A percentile compares a stretch with the other conserved stretches of the same genome.
phyloP scores from a whole-genome alignment of 768 basidiomycete species.

The Amanita fuliginea region DNA sequence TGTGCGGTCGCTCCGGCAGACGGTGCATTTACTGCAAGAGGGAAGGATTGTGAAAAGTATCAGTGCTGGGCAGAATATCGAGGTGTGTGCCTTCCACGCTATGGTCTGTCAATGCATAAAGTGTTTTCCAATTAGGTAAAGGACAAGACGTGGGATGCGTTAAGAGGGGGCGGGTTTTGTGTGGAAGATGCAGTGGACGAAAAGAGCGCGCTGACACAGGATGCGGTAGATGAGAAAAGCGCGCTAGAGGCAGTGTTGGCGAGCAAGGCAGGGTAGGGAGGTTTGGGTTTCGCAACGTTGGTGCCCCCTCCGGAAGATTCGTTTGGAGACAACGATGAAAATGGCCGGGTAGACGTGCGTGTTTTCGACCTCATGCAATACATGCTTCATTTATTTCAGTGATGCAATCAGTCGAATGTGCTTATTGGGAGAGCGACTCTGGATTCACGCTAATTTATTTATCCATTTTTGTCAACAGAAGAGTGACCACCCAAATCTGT shows the following conservation, averaged over 20 bases:
- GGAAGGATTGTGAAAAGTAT: constrained; percentile 71
- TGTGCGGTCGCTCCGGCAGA: constrained; percentile 64
- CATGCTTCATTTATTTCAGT: too few species aligned
- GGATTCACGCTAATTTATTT: too few species aligned
- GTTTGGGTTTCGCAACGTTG: too few species aligned
- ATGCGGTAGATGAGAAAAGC: constrained; percentile 32
- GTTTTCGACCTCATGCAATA: too few species aligned
- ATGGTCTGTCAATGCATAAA: neutral
- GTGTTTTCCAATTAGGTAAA: constrained; percentile 28
- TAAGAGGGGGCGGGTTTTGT: constrained; percentile 43
- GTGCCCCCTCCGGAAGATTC: too few species aligned
- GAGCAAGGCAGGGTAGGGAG: too few species aligned
- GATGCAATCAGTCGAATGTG: too few species aligned
- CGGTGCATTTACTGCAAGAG: constrained; percentile 60
- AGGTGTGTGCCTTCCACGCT: constrained; percentile 22
- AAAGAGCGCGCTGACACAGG: constrained; percentile 38
- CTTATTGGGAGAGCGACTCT: too few species aligned
- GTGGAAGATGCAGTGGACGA: constrained; percentile 30
- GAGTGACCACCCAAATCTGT: too few species aligned
- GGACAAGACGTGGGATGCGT: constrained; percentile 43
- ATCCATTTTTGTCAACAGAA: too few species aligned
- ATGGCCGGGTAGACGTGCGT: too few species aligned
- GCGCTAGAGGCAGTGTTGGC: constrained; percentile 10
- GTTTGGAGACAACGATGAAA: too few species aligned
- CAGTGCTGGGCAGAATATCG: constrained; percentile 69